Evolutionary conservation across 2,329 filamentous ascomycete species (phyloP), one percentile per base, ranked within the genome.

Genomic region (Cladophialophora psammophila): DNA sequence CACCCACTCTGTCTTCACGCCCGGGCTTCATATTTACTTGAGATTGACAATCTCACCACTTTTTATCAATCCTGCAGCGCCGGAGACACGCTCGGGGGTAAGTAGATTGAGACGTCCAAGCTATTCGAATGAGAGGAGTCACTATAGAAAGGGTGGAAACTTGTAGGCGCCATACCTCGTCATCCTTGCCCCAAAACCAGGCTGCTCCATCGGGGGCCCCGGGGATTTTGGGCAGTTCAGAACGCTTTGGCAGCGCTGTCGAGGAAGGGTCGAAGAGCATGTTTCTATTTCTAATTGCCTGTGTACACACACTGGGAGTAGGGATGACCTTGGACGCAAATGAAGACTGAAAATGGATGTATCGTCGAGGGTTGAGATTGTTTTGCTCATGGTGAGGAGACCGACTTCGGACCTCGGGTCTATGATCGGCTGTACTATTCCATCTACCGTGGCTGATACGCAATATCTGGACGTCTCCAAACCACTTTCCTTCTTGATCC

Each of bases 181-280:
- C 79, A 73, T 86, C 78, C 45, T 83, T 78, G 9, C 86, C 86
- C 86, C 86, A 88, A 31, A 87, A 82, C 86, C 86, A 88, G 18
- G 85, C 85, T 31, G 85, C 84, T 32, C 80, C 84, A 15, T 83
- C 77, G 0, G 85, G 86, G 1, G 85, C 84, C 32, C 81, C 82
- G 0, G 81, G 76, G 38, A 87, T 80, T 15, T 75, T 69, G 18
- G 85, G 84, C 3, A 88, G 77, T 58, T 87, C 82, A 9, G 31
- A 35, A 13, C 53, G 53, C 53, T 55, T 55, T 2, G 53, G 53
- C 53, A 55, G 53, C 15, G 31, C 3, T 6, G 53, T 35, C 53
- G 53, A 55, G 35, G 53, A 55, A 38, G 53, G 53, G 53, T 55
- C 53, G 53, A 55, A 35, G 13, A 20, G 45, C 45, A 50, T 50